phyloP scores from a whole-genome alignment of 441 rosid species.

The Eugenia klotzschiana region DNA sequence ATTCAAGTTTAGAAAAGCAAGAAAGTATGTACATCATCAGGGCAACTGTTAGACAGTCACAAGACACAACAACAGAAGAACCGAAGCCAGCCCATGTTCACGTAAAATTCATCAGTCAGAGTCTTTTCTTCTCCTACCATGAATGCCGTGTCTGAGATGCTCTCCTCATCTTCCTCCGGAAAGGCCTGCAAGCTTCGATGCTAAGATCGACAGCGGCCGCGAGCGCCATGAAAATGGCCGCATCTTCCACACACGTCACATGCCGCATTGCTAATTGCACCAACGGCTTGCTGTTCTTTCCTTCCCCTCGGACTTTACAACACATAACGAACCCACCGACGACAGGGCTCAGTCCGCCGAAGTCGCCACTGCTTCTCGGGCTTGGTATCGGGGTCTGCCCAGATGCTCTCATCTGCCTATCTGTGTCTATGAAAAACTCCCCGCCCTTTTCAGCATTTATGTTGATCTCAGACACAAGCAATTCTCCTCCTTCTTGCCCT shows the following conservation, averaged over 20 bases:
- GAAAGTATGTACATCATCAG: slow-evolving; percentile 19
- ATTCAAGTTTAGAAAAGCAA: not conserved
- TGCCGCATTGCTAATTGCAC: slow-evolving; percentile 85
- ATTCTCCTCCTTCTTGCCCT: slow-evolving; percentile 61
- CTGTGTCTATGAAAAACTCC: slow-evolving; percentile 72
- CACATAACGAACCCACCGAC: slow-evolving; percentile 80
- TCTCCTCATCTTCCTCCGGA: slow-evolving; percentile 49
- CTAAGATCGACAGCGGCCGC: slow-evolving; percentile 92
- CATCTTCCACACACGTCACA: slow-evolving; percentile 89
- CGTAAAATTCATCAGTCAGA: slow-evolving; percentile 6
- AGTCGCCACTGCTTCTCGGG: slow-evolving; percentile 92
- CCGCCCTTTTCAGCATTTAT: slow-evolving; percentile 89
- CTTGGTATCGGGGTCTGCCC: slow-evolving; percentile 64
- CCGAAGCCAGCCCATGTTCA: slow-evolving; percentile 9
- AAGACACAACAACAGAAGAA: not conserved
- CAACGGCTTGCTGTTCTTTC: slow-evolving; percentile 66
- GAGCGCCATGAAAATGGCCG: slow-evolving; percentile 92
- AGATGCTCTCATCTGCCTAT: slow-evolving; percentile 50
- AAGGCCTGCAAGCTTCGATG: slow-evolving; percentile 81
- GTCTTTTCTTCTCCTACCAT: slow-evolving; percentile 16
- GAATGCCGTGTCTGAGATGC: slow-evolving; percentile 42
- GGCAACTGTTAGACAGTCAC: slow-evolving; percentile 13
- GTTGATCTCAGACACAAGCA: slow-evolving; percentile 73
- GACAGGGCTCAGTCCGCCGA: slow-evolving; percentile 42
- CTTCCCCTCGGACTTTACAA: slow-evolving; percentile 87